Conservation (phyloP, 768 basidiomycete species). For the Kwoniella sp. region DNA sequence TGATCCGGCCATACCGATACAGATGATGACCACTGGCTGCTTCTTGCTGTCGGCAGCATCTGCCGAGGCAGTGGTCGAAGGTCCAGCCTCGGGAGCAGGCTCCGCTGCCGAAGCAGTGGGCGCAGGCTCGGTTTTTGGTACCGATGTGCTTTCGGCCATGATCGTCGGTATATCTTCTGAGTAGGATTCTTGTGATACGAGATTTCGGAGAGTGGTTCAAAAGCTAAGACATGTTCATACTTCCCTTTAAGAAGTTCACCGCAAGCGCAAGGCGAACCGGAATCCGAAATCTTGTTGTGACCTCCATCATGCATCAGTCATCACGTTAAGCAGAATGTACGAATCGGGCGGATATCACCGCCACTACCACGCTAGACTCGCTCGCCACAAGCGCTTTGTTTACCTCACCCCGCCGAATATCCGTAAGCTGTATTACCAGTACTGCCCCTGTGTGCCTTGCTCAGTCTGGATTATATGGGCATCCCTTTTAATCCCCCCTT, state of each 20-base stretch:
- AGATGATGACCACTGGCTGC: slow-evolving; percentile 78
- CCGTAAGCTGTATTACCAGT: no score
- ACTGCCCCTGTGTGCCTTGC: neutral
- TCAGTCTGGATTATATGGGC: neutral
- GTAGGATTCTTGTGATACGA: no score
- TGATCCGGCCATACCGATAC: slow-evolving; percentile 94
- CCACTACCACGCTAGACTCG: neutral
- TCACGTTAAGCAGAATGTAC: neutral
- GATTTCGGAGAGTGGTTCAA: no score
- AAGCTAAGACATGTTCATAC: no score
- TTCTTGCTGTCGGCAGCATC: slow-evolving; percentile 24
- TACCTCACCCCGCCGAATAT: neutral
- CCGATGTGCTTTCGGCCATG: slow-evolving; percentile 3
- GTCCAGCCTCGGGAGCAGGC: slow-evolving; percentile 10
- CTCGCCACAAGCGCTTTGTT: neutral
- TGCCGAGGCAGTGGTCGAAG: slow-evolving; percentile 1
- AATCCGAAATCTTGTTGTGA: neutral
- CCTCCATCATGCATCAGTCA: neutral
- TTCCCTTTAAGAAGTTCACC: no score
- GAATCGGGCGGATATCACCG: neutral
- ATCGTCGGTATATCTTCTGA: neutral
- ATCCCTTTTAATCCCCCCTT: neutral
- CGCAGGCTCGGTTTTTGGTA: neutral
- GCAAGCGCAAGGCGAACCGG: no score
- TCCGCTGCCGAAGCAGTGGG: neutral